These are phyloP conservation scores for Eimeria sp. DNA, from an alignment of 169 alveolate species.

Conservation along the genomic window DNA sequence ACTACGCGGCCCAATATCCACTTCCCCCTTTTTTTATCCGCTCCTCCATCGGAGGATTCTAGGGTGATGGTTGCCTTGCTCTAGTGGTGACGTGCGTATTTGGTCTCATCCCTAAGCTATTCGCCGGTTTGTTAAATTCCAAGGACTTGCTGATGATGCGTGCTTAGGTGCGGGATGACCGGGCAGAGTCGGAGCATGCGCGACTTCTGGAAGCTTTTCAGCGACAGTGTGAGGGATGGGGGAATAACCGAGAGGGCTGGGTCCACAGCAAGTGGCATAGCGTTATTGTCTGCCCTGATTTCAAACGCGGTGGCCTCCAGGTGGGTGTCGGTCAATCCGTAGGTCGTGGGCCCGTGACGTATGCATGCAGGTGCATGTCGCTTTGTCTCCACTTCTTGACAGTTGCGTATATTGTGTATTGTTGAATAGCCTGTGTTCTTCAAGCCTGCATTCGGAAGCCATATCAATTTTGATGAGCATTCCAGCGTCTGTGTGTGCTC, in stretches of 20 bases:
- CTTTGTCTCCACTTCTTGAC: not conserved
- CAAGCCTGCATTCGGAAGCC: not conserved
- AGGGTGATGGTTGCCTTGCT: not conserved
- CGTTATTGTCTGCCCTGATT: conserved; percentile 89
- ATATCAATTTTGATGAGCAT: not conserved
- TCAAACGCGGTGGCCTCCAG: conserved; percentile 86
- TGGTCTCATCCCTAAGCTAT: not conserved
- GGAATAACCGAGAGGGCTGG: conserved; percentile 89
- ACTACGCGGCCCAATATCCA: not conserved
- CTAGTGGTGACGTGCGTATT: not conserved
- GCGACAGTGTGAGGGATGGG: conserved; percentile 88
- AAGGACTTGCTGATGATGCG: not conserved
- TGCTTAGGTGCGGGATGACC: conserved; percentile 84
- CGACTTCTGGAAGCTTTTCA: conserved; percentile 84
- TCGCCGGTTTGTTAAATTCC: not conserved
- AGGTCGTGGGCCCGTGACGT: not conserved
- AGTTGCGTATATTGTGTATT: not conserved
- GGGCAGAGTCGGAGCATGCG: conserved; percentile 85
- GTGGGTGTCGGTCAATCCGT: conserved; percentile 41
- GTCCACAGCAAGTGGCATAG: conserved; percentile 85
- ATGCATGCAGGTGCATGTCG: not conserved
- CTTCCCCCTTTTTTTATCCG: not conserved
- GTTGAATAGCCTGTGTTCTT: not conserved
- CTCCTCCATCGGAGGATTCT: not conserved
- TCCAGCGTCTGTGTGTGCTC: not conserved